Percentiles rank a stretch among this genome's conserved stretches.
Conservation (phyloP, 306 rosid genomes). For the Chamaecrista fasciculata region DNA sequence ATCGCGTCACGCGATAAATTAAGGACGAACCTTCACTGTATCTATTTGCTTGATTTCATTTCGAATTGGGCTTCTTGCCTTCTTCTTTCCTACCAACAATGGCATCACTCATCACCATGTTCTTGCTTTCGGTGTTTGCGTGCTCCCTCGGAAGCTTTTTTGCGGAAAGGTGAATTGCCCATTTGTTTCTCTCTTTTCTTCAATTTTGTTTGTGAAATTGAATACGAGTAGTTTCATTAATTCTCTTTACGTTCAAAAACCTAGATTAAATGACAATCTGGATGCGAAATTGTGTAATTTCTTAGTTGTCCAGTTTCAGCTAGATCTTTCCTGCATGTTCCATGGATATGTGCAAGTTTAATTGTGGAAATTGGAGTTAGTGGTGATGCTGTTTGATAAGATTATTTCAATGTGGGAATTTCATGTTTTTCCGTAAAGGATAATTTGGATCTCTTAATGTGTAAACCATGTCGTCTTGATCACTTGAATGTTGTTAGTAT, state of each 20-base stretch:
- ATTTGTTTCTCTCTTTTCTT: neutral
- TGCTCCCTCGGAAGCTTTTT: conserved; percentile 30
- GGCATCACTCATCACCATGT: conserved; percentile 40
- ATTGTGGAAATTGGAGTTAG: neutral
- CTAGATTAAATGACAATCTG: neutral
- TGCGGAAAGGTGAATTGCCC: conserved; percentile 43
- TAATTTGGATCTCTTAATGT: neutral
- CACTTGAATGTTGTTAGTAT: neutral
- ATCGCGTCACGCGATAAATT: neutral
- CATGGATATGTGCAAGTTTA: neutral
- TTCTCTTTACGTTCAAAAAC: neutral
- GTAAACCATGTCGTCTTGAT: neutral
- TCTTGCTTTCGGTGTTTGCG: conserved; percentile 34
- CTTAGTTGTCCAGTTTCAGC: neutral
- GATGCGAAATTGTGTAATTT: neutral
- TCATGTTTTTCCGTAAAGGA: neutral
- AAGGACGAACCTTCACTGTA: neutral
- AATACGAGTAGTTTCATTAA: neutral
- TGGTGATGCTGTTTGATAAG: neutral
- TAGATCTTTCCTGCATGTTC: neutral
- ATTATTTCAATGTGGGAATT: neutral
- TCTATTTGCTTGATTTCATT: neutral
- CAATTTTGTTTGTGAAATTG: neutral
- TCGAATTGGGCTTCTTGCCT: neutral
- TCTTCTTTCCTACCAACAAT: conserved; percentile 27